Base-by-base conservation (phyloP, 352 stramenopile genomes). In the Phytophthora citricola region DNA sequence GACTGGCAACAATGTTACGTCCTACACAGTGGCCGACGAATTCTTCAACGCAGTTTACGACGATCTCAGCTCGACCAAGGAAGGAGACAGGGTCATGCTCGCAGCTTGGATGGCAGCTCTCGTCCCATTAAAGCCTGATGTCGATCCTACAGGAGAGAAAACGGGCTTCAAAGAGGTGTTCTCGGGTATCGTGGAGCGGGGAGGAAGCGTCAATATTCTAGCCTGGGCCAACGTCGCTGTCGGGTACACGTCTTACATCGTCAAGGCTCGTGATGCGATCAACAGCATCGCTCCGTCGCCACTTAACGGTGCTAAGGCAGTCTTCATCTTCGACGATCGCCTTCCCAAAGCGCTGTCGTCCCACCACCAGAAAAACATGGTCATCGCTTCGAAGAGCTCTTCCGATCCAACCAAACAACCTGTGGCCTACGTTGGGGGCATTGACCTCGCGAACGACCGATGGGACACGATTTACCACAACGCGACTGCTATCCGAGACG, bases 381-480 rank as follows among this genome's bases (percentile, higher is more conserved):
- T 76, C 1, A 68, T 79, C 10, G 62, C 69, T 2, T 46, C 38
- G 1, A 49, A 49, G 10, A 43, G 31, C 15, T 52, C 48, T 1
- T 50, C 44, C 3, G 41, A 69, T 24, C 29, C 43, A 5, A 8
- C 49, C 8, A 53, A 66, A 5, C 50, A 66, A 1, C 50, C 67
- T n/a, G 60, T 76, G 8, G 79, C 79, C 15, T 89, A 80, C 57
- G 66, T 86, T 1, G 77, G 79, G 3, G 81, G 79, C 14, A 61
- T 86, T 14, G 81, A 89, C 50, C 65, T 86, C 10, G 75, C 66
- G 10, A 62, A 65, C 26, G 70, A 89, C 43, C 81, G 81, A 26
- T 90, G 79, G 79, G 77, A 90, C 49, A 86, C 76, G 8, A 66
- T 75, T 20, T 65, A 61, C 14, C 81, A 90, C 54, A 69, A 90